phyloP scores from a whole-genome alignment of 768 basidiomycete genomes.

The Lactifluus pinguis region DNA sequence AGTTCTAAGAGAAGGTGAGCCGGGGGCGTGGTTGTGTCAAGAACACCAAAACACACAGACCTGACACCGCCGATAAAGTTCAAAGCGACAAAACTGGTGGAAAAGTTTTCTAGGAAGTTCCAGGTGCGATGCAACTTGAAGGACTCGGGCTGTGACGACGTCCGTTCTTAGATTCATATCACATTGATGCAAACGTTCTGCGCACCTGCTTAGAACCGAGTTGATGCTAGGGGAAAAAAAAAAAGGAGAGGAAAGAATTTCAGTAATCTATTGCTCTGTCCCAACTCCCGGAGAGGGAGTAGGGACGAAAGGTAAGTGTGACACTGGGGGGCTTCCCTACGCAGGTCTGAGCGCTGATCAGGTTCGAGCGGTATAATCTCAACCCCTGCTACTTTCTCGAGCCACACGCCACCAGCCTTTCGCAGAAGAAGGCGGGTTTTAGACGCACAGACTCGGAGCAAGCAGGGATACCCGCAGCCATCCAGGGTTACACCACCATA shows the following conservation, averaged over 20 bases:
- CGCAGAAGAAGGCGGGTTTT: conserved; percentile 22
- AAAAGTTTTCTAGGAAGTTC: conserved; percentile 77
- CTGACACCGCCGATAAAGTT: conserved; percentile 86
- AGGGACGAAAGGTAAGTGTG: conserved; percentile 32
- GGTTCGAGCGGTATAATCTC: conserved; percentile 98
- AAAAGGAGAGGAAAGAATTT: conserved; percentile 25
- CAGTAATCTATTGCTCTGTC: conserved; percentile 36
- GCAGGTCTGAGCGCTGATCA: conserved; percentile 97
- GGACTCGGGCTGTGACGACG: conserved; percentile 41
- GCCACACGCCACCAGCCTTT: conserved; percentile 23
- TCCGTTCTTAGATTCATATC: background rate
- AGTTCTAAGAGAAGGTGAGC: conserved; percentile 38
- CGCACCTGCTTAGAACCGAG: conserved; percentile 77
- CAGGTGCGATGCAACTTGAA: conserved; percentile 83
- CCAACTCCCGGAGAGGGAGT: conserved; percentile 24
- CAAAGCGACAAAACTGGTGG: conserved; percentile 80
- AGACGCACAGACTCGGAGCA: conserved; percentile 17
- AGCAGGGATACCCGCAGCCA: conserved; percentile 86
- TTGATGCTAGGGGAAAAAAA: conserved; percentile 37
- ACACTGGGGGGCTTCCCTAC: conserved; percentile 92
- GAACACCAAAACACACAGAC: conserved; percentile 29
- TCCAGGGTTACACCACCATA: conserved; percentile 50
- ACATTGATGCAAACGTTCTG: background rate
- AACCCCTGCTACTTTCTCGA: conserved; percentile 44
- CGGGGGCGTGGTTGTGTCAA: background rate